These are phyloP conservation scores for Moelleriella libera DNA, from an alignment of 2,329 filamentous ascomycete species.

Conservation along the genomic window DNA sequence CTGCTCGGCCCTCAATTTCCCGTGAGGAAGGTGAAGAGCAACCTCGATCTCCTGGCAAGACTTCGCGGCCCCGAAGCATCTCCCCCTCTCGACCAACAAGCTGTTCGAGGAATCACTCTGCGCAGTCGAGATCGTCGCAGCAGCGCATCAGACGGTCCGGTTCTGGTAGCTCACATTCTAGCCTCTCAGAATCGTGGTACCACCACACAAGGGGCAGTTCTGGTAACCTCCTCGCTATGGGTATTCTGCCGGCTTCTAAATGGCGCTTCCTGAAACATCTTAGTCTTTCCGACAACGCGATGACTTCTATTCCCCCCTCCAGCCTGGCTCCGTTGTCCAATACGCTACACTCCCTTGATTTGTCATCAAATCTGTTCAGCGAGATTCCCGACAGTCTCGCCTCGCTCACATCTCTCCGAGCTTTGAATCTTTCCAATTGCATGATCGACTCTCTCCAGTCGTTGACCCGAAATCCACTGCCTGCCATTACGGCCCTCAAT, in stretches of 20 bases:
- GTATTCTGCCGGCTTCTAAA: constrained; percentile 67
- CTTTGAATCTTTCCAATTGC: constrained; percentile 87
- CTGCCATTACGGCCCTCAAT: constrained; percentile 87
- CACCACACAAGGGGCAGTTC: constrained; percentile 55
- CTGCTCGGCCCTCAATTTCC: constrained; percentile 25
- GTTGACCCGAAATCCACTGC: constrained; percentile 69
- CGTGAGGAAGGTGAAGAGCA: constrained; percentile 32
- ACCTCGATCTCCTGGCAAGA: constrained; percentile 26
- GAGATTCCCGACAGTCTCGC: constrained; percentile 87
- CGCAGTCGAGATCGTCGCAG: constrained; percentile 51
- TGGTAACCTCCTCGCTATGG: constrained; percentile 59
- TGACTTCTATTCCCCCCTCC: constrained; percentile 63
- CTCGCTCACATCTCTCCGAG: constrained; percentile 72
- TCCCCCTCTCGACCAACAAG: constrained; percentile 68
- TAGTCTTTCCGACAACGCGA: constrained; percentile 78
- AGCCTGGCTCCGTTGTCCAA: constrained; percentile 74
- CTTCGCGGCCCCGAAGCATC: constrained; percentile 52
- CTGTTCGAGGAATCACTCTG: constrained; percentile 52
- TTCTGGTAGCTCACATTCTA: constrained; percentile 86
- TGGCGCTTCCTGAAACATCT: constrained; percentile 93
- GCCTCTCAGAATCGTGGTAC: constrained; percentile 49
- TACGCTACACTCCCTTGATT: constrained; percentile 79
- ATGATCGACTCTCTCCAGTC: constrained; percentile 95
- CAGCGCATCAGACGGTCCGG: constrained; percentile 77
- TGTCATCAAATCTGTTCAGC: constrained; percentile 87